A percentile compares a stretch with the other conserved stretches of the same genome.
Conservation (phyloP, 768 basidiomycete species). For the Boletus barrowsii region DNA sequence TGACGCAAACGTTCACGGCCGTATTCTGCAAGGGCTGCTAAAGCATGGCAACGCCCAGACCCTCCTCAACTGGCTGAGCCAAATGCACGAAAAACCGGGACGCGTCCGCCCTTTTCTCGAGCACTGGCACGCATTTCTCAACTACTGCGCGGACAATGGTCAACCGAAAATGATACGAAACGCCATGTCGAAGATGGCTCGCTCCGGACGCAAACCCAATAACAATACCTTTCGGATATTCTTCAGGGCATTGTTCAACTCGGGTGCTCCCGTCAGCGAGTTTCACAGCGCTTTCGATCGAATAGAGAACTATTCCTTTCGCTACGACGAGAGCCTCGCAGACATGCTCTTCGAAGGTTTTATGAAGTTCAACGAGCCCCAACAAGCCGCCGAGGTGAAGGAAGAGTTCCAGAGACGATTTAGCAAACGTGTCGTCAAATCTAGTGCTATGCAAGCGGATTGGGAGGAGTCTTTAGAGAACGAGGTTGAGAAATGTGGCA, state of each 20-base stretch:
- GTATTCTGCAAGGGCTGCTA: slow-evolving; percentile 48
- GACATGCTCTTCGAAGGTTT: slow-evolving; percentile 43
- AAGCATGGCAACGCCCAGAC: slow-evolving; percentile 41
- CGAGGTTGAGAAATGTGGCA: slow-evolving; percentile 33
- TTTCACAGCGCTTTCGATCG: slow-evolving; percentile 44
- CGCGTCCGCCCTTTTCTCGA: slow-evolving; percentile 44
- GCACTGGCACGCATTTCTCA: slow-evolving; percentile 56
- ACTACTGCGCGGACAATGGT: slow-evolving; percentile 33
- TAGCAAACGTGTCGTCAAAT: slow-evolving; percentile 27
- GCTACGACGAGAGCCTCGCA: slow-evolving; percentile 43
- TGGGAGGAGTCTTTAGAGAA: slow-evolving; percentile 29
- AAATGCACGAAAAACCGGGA: slow-evolving; percentile 52
- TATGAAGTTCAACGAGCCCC: slow-evolving; percentile 35
- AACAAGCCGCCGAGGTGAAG: slow-evolving; percentile 38
- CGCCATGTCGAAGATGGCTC: slow-evolving; percentile 36
- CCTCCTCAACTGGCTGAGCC: slow-evolving; percentile 48
- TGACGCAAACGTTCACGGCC: slow-evolving; percentile 45
- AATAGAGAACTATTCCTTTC: slow-evolving; percentile 44
- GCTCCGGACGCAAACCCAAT: slow-evolving; percentile 40
- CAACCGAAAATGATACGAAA: slow-evolving; percentile 26
- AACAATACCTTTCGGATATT: slow-evolving; percentile 49
- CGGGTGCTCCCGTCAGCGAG: slow-evolving; percentile 28
- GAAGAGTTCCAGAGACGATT: slow-evolving; percentile 37
- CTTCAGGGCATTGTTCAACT: slow-evolving; percentile 41
- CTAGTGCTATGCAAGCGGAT: slow-evolving; percentile 26